Conservation (phyloP, 306 rosid species). For the Arachis hypogaea region DNA sequence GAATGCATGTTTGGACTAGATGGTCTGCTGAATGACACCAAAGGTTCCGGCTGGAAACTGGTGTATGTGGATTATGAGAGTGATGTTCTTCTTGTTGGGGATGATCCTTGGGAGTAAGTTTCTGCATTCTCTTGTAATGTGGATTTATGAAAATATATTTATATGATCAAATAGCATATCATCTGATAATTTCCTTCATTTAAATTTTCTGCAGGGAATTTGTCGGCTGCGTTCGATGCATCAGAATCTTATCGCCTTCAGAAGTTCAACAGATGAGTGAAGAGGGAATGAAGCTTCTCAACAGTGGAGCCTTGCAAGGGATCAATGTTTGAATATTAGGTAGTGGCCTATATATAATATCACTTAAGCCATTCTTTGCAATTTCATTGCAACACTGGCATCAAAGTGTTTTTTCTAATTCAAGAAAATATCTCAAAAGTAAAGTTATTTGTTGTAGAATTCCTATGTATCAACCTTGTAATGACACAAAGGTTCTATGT, state of each 20-base stretch:
- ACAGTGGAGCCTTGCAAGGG: constrained; percentile 87
- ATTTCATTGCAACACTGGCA: constrained; percentile 23
- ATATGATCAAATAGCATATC: constrained; percentile 1
- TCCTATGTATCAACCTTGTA: constrained; percentile 3
- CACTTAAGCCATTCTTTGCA: constrained; percentile 15
- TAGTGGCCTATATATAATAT: constrained; percentile 35
- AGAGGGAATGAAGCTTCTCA: constrained; percentile 94
- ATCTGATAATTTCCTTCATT: not conserved
- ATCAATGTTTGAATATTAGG: constrained; percentile 49
- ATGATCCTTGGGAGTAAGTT: constrained; percentile 99
- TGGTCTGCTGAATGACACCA: constrained; percentile 83
- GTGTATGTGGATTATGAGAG: constrained; percentile 92
- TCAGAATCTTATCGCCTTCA: constrained; percentile 79
- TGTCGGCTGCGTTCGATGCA: constrained; percentile 88
- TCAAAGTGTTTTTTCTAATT: not conserved
- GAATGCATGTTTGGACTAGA: constrained; percentile 94
- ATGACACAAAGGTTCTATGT: constrained; percentile 28
- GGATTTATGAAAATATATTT: not conserved
- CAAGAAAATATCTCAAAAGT: constrained; percentile 13
- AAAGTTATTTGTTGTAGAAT: constrained; percentile 24
- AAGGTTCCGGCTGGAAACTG: constrained; percentile 90
- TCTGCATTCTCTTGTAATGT: constrained; percentile 11
- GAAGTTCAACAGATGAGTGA: constrained; percentile 97
- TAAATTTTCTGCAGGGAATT: constrained; percentile 71
- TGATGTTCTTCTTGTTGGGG: constrained; percentile 91